phyloP scores from a whole-genome alignment of 352 stramenopile species.

The Pythium sukuiense region DNA sequence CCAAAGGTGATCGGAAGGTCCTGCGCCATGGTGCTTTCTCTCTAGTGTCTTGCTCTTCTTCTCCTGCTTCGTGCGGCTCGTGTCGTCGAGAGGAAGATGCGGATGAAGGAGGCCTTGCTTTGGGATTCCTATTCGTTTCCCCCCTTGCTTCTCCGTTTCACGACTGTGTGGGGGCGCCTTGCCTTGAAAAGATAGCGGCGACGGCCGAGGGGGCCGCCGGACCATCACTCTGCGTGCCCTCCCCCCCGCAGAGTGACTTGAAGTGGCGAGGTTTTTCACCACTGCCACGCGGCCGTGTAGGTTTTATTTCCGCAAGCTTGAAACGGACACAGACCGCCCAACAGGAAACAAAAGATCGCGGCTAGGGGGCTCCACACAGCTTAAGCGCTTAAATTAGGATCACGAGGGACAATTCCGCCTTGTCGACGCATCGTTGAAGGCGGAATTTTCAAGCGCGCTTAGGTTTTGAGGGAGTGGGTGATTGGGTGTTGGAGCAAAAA shows the following conservation, averaged over 20 bases:
- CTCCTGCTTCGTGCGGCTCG: constrained; percentile 6
- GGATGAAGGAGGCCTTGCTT: constrained; percentile 13
- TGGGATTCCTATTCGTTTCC: constrained; percentile 21
- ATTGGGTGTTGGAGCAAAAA: constrained; percentile 21
- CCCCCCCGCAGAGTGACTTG: constrained; percentile 23
- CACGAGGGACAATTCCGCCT: not conserved
- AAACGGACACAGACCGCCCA: constrained; percentile 23
- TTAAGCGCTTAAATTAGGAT: constrained; percentile 25
- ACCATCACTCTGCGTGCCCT: constrained; percentile 14
- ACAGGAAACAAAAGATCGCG: constrained; percentile 27
- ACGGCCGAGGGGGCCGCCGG: constrained; percentile 4
- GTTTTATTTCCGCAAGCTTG: constrained; percentile 18
- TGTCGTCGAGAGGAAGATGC: constrained; percentile 24
- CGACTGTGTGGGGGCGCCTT: constrained; percentile 47
- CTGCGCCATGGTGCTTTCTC: constrained; percentile 64
- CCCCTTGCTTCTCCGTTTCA: constrained; percentile 54
- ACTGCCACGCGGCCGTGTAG: constrained; percentile 25
- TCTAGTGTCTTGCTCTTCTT: constrained; percentile 11
- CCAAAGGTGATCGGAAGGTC: constrained; percentile 89
- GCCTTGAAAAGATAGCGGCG: constrained; percentile 26
- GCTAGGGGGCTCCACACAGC: not conserved
- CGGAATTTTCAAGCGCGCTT: constrained; percentile 24
- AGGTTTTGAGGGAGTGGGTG: not conserved
- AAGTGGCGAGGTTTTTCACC: constrained; percentile 31
- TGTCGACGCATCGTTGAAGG: constrained; percentile 1